phyloP scores from a whole-genome alignment of 768 basidiomycete genomes.

The Hydnomerulius pinastri region DNA sequence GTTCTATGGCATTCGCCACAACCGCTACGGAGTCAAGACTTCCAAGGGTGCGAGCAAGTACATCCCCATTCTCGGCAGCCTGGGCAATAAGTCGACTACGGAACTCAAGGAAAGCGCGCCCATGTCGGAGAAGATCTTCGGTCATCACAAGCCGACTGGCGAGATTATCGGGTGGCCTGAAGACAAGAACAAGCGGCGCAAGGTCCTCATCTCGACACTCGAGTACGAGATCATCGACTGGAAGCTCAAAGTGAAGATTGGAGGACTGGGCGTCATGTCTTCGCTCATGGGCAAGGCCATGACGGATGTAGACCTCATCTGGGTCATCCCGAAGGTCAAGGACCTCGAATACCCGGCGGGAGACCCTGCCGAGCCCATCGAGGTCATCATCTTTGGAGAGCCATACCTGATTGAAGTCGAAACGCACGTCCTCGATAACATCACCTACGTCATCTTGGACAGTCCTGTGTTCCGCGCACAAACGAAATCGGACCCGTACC shows the following conservation, averaged over 20 bases:
- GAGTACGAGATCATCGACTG: constrained; percentile 98
- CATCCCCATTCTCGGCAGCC: constrained; percentile 80
- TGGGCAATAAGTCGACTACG: constrained; percentile 65
- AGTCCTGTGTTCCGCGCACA: constrained; percentile 96
- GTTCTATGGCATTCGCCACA: constrained; percentile 95
- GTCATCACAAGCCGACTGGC: constrained; percentile 55
- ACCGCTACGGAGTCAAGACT: constrained; percentile 86
- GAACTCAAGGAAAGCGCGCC: constrained; percentile 66
- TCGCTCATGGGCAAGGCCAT: constrained; percentile 97
- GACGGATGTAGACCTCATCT: constrained; percentile 93
- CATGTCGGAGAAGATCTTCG: constrained; percentile 74
- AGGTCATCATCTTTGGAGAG: constrained; percentile 95
- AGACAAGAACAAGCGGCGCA: constrained; percentile 86
- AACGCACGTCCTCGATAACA: constrained; percentile 90
- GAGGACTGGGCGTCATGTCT: constrained; percentile 97
- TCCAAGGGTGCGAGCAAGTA: constrained; percentile 72
- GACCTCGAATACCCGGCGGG: constrained; percentile 91
- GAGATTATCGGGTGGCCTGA: constrained; percentile 97
- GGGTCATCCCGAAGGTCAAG: constrained; percentile 95
- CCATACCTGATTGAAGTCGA: constrained; percentile 96
- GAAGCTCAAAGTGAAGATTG: constrained; percentile 98
- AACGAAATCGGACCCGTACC: constrained; percentile 94
- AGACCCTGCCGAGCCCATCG: constrained; percentile 90
- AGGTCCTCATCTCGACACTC: constrained; percentile 87
- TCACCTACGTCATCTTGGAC: constrained; percentile 92